Conservation (phyloP, 2,329 filamentous ascomycete species). For the Pseudogymnoascus sp. region DNA sequence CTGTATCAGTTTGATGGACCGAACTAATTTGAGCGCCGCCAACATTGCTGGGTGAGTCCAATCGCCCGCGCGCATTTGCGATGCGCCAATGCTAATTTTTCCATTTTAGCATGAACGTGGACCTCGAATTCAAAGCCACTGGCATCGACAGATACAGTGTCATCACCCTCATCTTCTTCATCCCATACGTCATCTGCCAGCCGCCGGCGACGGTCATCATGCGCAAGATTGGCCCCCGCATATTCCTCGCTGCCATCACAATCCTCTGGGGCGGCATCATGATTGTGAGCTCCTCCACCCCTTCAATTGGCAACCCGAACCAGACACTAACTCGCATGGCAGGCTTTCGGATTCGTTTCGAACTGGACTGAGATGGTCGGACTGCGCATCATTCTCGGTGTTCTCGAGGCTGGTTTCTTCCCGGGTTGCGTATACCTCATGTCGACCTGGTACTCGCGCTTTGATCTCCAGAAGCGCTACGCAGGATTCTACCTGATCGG, state of each 20-base stretch:
- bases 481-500: constrained; percentile 63
- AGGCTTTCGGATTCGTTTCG: constrained; percentile 30
- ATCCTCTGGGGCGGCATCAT: constrained; percentile 38
- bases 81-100: constrained; percentile 1
- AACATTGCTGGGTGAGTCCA: constrained; percentile 53
- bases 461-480: constrained; percentile 63
- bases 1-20: constrained; percentile 68
- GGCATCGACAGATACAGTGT: constrained; percentile 38
- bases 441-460: constrained; percentile 38
- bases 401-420: constrained; percentile 27
- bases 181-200: constrained; percentile 65
- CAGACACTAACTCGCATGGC: not conserved
- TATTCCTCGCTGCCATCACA: constrained; percentile 44
- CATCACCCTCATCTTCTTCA: constrained; percentile 65
- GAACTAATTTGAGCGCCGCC: constrained; percentile 64
- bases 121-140: not conserved
- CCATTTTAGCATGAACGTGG: not conserved
- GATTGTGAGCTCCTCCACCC: constrained; percentile 26
- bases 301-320: not conserved
- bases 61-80: not conserved
- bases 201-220: constrained; percentile 62
- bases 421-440: constrained; percentile 37
- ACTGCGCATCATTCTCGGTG: constrained; percentile 25
- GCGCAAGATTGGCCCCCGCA: constrained; percentile 56
- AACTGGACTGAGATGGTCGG: constrained; percentile 24